phyloP scores from a whole-genome alignment of 768 basidiomycete genomes.

The Leccinum disarticulatum region DNA sequence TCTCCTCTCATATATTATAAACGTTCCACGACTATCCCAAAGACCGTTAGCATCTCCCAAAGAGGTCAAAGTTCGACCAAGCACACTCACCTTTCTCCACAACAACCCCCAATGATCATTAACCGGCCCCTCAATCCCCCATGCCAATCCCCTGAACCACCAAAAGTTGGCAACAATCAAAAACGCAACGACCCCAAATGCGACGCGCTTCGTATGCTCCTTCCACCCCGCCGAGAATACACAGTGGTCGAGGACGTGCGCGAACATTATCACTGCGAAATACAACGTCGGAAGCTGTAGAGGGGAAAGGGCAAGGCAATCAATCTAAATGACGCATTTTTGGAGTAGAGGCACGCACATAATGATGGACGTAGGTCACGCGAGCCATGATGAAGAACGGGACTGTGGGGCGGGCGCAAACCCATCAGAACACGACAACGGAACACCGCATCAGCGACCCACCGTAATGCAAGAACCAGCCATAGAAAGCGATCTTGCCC shows the following conservation, averaged over 20 bases:
- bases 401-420: conserved; percentile 43
- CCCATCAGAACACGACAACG: neutral
- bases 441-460: conserved; percentile 27
- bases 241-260: conserved; percentile 90
- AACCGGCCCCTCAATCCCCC: conserved; percentile 90
- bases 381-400: conserved; percentile 99
- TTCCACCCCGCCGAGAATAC: conserved; percentile 77
- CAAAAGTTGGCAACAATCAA: conserved; percentile 79
- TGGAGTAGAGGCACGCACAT: conserved; percentile 51
- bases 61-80: neutral
- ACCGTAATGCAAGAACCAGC: conserved; percentile 93
- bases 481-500: conserved; percentile 85
- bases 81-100: conserved; percentile 64
- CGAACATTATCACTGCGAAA: conserved; percentile 91
- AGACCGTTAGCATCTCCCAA: conserved; percentile 6
- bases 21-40: conserved; percentile 31
- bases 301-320: neutral
- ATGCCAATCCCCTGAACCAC: conserved; percentile 91
- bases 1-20: conserved; percentile 24
- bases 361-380: conserved; percentile 95
- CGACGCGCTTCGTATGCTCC: conserved; percentile 63
- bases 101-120: conserved; percentile 72
- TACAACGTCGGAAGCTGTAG: conserved; percentile 90
- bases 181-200: conserved; percentile 62
- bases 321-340: neutral